Conservation (phyloP, 1,139 yeast species). For the Pichia sp. region DNA sequence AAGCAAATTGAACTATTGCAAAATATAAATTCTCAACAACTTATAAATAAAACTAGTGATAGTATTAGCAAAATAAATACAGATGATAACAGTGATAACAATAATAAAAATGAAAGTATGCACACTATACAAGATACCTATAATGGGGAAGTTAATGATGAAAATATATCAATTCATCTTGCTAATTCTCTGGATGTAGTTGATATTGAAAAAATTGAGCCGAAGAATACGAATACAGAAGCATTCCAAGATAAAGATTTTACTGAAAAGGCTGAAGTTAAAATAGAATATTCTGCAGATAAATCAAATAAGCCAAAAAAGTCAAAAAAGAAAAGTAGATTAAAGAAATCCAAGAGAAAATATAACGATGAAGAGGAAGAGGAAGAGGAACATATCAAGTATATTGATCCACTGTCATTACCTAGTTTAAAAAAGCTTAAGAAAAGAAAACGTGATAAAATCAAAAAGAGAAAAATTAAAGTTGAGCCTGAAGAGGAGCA, state of each 20-base stretch:
- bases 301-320: background rate
- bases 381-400: background rate
- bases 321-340: background rate
- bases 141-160: background rate
- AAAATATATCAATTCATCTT: no score
- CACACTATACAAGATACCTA: background rate
- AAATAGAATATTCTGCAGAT: background rate
- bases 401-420: background rate
- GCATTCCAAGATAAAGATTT: background rate
- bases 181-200: background rate
- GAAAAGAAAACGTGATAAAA: background rate
- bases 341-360: background rate
- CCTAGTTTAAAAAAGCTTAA: background rate
- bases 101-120: no score
- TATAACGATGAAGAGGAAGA: background rate
- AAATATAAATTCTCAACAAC: background rate
- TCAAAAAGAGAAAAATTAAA: background rate
- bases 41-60: background rate
- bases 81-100: no score
- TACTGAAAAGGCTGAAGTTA: background rate
- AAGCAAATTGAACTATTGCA: slow-evolving; percentile 5
- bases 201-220: background rate
- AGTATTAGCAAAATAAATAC: no score
- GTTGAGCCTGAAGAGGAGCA: background rate
- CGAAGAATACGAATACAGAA: background rate